Base-by-base conservation (phyloP, 768 basidiomycete genomes). In the Roridomyces roridus region DNA sequence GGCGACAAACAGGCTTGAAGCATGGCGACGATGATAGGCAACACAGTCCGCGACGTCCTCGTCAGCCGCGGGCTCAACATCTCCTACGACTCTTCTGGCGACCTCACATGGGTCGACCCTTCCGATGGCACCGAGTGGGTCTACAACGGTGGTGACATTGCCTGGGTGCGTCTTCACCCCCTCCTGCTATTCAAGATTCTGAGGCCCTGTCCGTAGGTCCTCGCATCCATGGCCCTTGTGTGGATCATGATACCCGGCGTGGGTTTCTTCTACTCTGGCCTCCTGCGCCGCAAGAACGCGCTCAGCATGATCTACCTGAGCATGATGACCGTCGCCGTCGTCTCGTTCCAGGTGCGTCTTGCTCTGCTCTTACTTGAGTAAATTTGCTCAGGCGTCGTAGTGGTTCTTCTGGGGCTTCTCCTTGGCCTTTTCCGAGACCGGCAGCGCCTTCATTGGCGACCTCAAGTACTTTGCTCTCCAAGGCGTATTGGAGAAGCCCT, bases 351-450 rank as follows among this genome's bases (percentile, higher is more conserved):
- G 80, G 92, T 92, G 59, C 57, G 84, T 80, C 0, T 47, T 8
- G 23, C 45, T 24, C 23, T 28, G 42, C 14, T 23, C 11, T n/a
- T n/a, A n/a, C n/a, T n/a, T n/a, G n/a, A n/a, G n/a, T n/a, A n/a
- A n/a, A n/a, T n/a, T n/a, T n/a, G n/a, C n/a, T n/a, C n/a, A n/a
- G n/a, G n/a, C n/a, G n/a, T n/a, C n/a, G n/a, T 62, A 94, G 89
- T 96, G 94, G 94, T 95, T 94, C 79, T 95, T 96, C 81, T 97
- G 96, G 96, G 96, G 96, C 2, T 98, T 83, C 76, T 95, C 94
- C 2, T 79, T 98, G 21, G 85, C 96, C 0, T 98, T 98, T 77
- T 90, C 88, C 57, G 91, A 93, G 14, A 85, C 81, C 0, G 92
- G 80, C 5, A 78, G 74, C 58, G 60, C 65, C n/a, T 98, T 81